These are phyloP conservation scores for Pisolithus sp. DNA, from an alignment of 768 basidiomycete genomes.

Conservation along the genomic window DNA sequence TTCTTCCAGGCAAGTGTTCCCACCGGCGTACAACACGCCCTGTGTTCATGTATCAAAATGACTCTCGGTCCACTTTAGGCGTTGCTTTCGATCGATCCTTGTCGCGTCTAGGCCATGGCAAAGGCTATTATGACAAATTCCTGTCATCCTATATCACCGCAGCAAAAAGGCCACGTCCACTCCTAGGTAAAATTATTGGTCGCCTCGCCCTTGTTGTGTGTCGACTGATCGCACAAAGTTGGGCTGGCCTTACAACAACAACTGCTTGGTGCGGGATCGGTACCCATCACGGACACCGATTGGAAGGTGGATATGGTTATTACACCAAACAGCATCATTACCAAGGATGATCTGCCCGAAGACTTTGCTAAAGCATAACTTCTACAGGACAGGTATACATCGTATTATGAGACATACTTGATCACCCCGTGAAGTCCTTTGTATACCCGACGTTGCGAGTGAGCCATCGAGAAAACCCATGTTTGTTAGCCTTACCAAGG, in stretches of 20 bases:
- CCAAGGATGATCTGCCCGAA: slow-evolving; percentile 8
- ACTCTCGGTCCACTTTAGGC: slow-evolving; percentile 33
- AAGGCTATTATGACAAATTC: slow-evolving; percentile 79
- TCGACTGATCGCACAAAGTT: slow-evolving; percentile 35
- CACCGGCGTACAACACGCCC: slow-evolving; percentile 3
- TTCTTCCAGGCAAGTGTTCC: slow-evolving; percentile 54
- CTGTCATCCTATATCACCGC: slow-evolving; percentile 45
- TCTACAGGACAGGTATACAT: slow-evolving; percentile 10
- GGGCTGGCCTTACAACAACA: slow-evolving; percentile 62
- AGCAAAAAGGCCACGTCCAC: slow-evolving; percentile 39
- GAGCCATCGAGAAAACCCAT: slow-evolving; percentile 2
- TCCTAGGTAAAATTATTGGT: slow-evolving; percentile 45
- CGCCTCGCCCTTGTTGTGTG: slow-evolving; percentile 6
- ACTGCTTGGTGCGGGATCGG: slow-evolving; percentile 40
- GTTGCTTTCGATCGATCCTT: slow-evolving; percentile 68
- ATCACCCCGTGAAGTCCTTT: slow-evolving; percentile 18
- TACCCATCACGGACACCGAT: slow-evolving; percentile 54
- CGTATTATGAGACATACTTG: slow-evolving; percentile 15
- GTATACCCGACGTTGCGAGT: slow-evolving; percentile 6
- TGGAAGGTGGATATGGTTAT: slow-evolving; percentile 61
- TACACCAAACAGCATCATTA: slow-evolving; percentile 36
- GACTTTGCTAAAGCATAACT: slow-evolving; percentile 16
- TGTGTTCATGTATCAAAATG: slow-evolving; percentile 5
- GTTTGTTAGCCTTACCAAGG: slow-evolving; percentile 22
- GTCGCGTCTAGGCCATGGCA: slow-evolving; percentile 74